Evolutionary conservation across 805 yeast genomes (phyloP), one percentile per base, ranked within the genome.

Genomic region (Teunomyces pallodes): DNA sequence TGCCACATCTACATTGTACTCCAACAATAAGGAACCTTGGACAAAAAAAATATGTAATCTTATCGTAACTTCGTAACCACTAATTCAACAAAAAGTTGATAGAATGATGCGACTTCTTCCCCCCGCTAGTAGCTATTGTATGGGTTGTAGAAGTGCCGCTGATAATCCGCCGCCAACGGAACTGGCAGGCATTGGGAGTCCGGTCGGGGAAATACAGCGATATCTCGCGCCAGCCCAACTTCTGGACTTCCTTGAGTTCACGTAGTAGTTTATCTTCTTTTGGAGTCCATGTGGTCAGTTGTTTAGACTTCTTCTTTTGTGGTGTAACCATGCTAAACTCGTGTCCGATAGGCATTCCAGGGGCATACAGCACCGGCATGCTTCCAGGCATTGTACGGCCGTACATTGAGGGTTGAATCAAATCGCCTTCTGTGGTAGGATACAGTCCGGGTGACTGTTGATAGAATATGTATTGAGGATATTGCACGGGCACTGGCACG

Each of bases 141-240:
- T 16, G 8, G 5, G 30, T 13, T 3, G 43, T 6, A 13, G 43
- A 40, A 10, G 56, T 67, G 4, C 77, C 76, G 51, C 69, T 64
- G 28, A 76, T 74, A 14, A 77, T 67, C 53, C 96, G 69, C 64
- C 96, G 78, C 96, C 96, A 89, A 56, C 96, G 79, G 50, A 73
- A 73, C 56, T 73, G 78, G 53, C 78, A 73, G 14, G 78, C 78
- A 52, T 73, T 89, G 32, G 95, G 90, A 2, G 96, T 89, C 61
- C 96, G 72, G 62, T 85, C 85, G 38, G 81, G 77, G 65, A 89
- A 89, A 59, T 86, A 87, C 30, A 83, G 76, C 1, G 94, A 84
- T 44, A 89, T 88, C 55, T 89, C 96, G 64, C 89, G 83, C 96
- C 96, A 89, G 1, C 96, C 96, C 55, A 88, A 75, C 62, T 86